Evolutionary conservation across 257 asterid species (phyloP).

Genomic region (Primulina huaijiensis): DNA sequence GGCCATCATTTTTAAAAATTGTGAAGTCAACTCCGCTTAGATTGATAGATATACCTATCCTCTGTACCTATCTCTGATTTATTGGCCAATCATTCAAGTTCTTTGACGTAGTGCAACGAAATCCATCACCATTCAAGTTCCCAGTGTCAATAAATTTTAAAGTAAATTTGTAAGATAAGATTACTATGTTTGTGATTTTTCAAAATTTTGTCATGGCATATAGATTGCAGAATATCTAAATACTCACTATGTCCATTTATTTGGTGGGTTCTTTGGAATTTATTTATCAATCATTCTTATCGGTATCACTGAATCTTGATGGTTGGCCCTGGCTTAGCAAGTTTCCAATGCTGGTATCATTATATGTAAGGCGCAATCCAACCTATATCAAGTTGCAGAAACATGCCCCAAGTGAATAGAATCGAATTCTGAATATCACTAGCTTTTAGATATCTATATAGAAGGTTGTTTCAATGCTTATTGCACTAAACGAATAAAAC

Average conservation of each 20-base stretch:
- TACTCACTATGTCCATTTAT: neutral
- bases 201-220: neutral
- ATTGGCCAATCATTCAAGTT: conserved; percentile 4
- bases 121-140: neutral
- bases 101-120: neutral
- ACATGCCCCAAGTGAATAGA: conserved; percentile 6
- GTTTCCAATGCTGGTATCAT: neutral
- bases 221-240: too few species aligned
- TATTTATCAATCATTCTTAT: neutral
- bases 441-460: conserved; percentile 5
- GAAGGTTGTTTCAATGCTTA: neutral
- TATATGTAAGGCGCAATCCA: neutral
- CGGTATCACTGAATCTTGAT: neutral
- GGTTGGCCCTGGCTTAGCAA: neutral
- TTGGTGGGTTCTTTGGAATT: neutral
- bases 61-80: conserved; percentile 19
- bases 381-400: neutral
- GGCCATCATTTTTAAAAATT: conserved; percentile 6
- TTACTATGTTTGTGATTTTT: too few species aligned
- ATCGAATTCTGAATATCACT: neutral
- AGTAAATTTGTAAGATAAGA: neutral
- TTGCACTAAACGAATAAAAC: conserved; percentile 6
- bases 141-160: too few species aligned
- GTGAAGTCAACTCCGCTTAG: conserved; percentile 15
- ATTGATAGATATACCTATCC: conserved; percentile 5